A percentile compares a stretch with the other conserved stretches of the same genome.
phyloP scores from a whole-genome alignment of 208 protist species.

The Trypanosoma avium region DNA sequence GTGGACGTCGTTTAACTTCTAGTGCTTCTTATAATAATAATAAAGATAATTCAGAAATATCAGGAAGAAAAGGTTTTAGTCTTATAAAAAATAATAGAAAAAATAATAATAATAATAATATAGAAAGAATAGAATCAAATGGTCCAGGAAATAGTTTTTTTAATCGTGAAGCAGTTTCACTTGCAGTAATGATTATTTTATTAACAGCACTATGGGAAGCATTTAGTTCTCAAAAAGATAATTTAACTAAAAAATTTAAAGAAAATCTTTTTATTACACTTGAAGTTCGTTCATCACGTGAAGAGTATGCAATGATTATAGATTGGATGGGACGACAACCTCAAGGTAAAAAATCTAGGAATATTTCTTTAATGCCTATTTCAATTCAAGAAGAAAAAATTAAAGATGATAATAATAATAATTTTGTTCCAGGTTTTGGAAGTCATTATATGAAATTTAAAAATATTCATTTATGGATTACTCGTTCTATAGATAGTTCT shows the following conservation, averaged over 20 bases:
- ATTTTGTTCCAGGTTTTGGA: slow-evolving; percentile 83
- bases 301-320: slow-evolving; percentile 88
- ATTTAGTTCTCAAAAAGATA: slow-evolving; percentile 49
- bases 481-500: slow-evolving; percentile 58
- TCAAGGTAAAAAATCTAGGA: slow-evolving; percentile 47
- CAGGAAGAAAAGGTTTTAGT: not conserved
- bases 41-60: not conserved
- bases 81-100: not conserved
- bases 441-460: slow-evolving; percentile 69
- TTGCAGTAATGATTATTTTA: slow-evolving; percentile 62
- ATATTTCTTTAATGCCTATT: slow-evolving; percentile 72
- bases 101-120: not conserved
- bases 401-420: slow-evolving; percentile 15
- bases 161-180: slow-evolving; percentile 42
- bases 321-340: slow-evolving; percentile 88
- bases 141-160: slow-evolving; percentile 19
- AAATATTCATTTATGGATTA: slow-evolving; percentile 66
- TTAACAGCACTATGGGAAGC: slow-evolving; percentile 74
- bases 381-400: slow-evolving; percentile 43
- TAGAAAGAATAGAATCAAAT: not conserved
- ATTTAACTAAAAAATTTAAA: slow-evolving; percentile 40
- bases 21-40: not conserved
- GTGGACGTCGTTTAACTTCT: slow-evolving; percentile 27
- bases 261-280: slow-evolving; percentile 69
- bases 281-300: slow-evolving; percentile 84